These are phyloP conservation scores for Talaromyces trachyspermus DNA, from an alignment of 495 filamentous ascomycete species.

Conservation along the genomic window DNA sequence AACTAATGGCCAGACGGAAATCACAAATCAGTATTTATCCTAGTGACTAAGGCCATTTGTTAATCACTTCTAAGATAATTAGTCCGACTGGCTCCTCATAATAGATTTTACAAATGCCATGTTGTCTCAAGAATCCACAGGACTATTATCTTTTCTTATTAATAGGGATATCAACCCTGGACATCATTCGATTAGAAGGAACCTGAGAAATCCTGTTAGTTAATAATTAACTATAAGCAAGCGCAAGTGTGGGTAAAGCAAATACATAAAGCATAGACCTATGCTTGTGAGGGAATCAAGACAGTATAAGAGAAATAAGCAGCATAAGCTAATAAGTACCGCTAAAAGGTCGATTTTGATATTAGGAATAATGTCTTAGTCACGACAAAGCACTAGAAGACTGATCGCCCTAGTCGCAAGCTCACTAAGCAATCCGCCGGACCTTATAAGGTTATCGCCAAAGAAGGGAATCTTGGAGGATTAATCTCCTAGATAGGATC, in stretches of 20 bases:
- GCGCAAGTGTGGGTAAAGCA: not conserved
- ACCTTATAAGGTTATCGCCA: not conserved
- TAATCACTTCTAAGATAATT: slow-evolving; percentile 9
- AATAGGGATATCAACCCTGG: not conserved
- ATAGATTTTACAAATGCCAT: not conserved
- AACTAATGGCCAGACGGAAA: slow-evolving; percentile 13
- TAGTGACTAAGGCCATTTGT: slow-evolving; percentile 3
- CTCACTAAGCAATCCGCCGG: not conserved
- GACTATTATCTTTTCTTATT: not conserved
- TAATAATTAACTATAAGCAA: not conserved
- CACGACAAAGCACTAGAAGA: slow-evolving; percentile 3
- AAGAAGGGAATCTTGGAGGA: too few relatives aligned
- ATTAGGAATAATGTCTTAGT: slow-evolving; percentile 3
- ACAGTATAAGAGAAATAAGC: not conserved
- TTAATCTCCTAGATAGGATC: slow-evolving; percentile 13
- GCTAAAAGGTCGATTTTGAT: slow-evolving; percentile 3
- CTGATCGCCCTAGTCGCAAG: not conserved
- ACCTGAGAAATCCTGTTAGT: not conserved
- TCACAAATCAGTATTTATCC: slow-evolving; percentile 3
- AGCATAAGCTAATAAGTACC: slow-evolving; percentile 1
- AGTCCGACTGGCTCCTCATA: slow-evolving; percentile 8
- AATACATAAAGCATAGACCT: not conserved
- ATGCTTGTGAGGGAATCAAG: not conserved
- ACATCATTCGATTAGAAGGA: not conserved
- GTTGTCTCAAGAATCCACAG: not conserved